Conservation (phyloP, 164 flowering plant genomes). For the Taxillus chinensis region DNA sequence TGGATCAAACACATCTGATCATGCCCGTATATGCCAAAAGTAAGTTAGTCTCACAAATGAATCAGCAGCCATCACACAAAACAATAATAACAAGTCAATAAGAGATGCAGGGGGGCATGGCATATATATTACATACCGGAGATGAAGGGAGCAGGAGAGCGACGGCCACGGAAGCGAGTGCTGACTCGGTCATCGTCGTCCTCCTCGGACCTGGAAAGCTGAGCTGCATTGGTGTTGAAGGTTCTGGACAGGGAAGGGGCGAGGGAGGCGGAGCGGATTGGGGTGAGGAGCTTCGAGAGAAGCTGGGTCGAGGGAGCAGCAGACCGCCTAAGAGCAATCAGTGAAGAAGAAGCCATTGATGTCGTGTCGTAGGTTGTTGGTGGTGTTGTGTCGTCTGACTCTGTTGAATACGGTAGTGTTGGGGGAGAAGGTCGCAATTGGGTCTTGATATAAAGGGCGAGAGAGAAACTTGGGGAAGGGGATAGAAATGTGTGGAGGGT, state of each 20-base stretch:
- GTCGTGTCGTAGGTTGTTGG: background rate
- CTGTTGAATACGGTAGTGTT: background rate
- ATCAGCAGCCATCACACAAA: background rate
- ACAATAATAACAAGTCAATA: background rate
- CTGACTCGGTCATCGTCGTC: conserved; percentile 22
- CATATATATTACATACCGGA: conserved; percentile 23
- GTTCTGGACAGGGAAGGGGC: conserved; percentile 13
- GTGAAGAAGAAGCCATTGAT: conserved; percentile 32
- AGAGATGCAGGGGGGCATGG: background rate
- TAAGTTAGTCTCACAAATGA: too few species aligned
- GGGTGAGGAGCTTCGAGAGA: conserved; percentile 15
- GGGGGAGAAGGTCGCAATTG: background rate
- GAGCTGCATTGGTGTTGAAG: conserved; percentile 24
- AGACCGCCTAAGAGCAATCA: conserved; percentile 16
- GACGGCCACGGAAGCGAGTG: conserved; percentile 15
- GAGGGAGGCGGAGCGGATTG: conserved; percentile 13
- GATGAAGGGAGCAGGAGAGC: conserved; percentile 18
- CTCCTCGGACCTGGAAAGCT: conserved; percentile 10
- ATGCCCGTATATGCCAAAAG: too few species aligned
- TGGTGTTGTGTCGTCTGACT: background rate
- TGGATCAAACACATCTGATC: conserved; percentile 60
- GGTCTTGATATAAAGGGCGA: background rate
- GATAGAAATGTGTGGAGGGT: background rate
- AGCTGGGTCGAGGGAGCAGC: conserved; percentile 13
- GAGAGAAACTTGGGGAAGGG: background rate